phyloP scores from a whole-genome alignment of 2,329 filamentous ascomycete species.

The Fusarium ramigenum region DNA sequence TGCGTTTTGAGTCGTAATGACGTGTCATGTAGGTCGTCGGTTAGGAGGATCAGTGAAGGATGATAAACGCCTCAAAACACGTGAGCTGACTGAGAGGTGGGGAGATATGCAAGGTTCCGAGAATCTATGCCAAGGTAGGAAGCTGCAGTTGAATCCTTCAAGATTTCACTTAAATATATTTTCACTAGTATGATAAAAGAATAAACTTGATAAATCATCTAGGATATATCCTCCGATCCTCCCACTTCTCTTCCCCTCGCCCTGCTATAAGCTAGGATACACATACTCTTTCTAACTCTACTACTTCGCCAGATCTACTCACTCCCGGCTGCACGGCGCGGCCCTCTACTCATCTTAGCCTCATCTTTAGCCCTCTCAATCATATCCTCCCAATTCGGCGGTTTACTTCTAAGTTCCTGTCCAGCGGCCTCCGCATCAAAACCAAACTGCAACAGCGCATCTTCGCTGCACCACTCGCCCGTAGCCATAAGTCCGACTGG shows the following conservation, averaged over 20 bases:
- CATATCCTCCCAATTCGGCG: conserved; percentile 34
- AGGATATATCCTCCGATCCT: conserved; percentile 26
- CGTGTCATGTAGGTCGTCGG: not conserved
- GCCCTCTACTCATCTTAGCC: not conserved
- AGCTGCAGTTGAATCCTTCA: not conserved
- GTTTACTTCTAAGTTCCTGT: conserved; percentile 18
- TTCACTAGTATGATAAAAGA: too few species aligned
- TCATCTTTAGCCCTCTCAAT: conserved; percentile 16
- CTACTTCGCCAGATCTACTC: not conserved
- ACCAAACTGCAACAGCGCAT: conserved; percentile 58
- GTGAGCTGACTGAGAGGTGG: conserved; percentile 5
- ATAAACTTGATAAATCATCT: not conserved
- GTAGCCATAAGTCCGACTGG: conserved; percentile 65
- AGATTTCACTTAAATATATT: not conserved
- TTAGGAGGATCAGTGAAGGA: not conserved
- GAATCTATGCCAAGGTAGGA: not conserved
- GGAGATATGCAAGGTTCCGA: conserved; percentile 7
- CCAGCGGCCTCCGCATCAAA: conserved; percentile 56
- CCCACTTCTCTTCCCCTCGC: not conserved
- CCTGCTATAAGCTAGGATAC: not conserved
- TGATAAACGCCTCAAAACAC: not conserved
- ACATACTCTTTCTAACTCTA: not conserved
- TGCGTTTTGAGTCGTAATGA: rapidly evolving
- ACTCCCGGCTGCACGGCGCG: not conserved
- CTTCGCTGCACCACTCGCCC: conserved; percentile 64